Evolutionary conservation across 1,284 basidiomycete genomes (phyloP).

Genomic region (Somion occarium): DNA sequence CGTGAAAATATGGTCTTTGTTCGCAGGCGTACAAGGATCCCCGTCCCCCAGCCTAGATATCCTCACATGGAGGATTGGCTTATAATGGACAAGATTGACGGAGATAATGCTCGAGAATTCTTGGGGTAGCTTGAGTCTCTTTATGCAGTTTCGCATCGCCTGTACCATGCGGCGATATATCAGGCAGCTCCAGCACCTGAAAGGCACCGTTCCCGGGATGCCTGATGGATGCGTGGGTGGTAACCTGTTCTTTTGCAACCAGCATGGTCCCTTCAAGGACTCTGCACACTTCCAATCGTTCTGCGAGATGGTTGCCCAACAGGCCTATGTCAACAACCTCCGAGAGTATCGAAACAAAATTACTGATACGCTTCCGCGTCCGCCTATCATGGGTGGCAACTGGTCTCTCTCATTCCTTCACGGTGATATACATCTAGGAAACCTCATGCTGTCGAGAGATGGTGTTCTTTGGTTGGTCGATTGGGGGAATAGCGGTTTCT

Average conservation of each 20-base stretch:
- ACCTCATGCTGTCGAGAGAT: constrained; percentile 3
- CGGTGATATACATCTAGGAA: constrained; percentile 1
- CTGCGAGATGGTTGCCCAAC: background rate
- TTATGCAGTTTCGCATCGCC: constrained; percentile 3
- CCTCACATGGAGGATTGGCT: constrained; percentile 1
- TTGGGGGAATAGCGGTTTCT: constrained; percentile 3
- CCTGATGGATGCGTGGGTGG: background rate
- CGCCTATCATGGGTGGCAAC: background rate
- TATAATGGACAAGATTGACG: constrained; percentile 3
- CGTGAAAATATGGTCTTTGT: background rate
- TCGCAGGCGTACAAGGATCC: background rate
- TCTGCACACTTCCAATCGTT: background rate
- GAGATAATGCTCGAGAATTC: constrained; percentile 1
- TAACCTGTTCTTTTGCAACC: background rate
- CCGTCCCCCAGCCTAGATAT: constrained; percentile 5
- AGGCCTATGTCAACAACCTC: background rate
- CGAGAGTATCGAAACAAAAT: background rate
- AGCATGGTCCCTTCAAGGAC: background rate
- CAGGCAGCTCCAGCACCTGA: constrained; percentile 2
- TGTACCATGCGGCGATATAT: constrained; percentile 4
- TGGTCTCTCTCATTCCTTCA: constrained; percentile 2
- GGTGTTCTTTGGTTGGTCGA: constrained; percentile 5
- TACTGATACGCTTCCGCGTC: background rate
- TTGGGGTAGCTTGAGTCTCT: constrained; percentile 1
- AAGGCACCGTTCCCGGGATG: background rate